Conservation (phyloP, 179 eudicot genomes). For the Silene coronaria region DNA sequence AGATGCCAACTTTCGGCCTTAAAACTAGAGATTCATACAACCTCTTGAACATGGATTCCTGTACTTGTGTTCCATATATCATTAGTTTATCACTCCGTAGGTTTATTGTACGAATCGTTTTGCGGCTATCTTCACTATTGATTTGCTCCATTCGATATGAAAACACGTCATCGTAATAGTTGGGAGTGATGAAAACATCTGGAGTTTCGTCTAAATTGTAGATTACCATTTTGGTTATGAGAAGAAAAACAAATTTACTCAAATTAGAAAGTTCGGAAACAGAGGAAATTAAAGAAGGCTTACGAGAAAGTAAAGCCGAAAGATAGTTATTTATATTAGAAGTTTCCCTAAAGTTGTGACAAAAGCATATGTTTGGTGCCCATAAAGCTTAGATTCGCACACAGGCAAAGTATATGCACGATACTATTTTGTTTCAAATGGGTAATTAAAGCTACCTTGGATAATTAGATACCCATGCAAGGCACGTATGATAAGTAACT, state of each 20-base stretch:
- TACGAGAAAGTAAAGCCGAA: not conserved
- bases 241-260: not conserved
- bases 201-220: constrained; percentile 25
- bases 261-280: not conserved
- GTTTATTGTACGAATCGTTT: constrained; percentile 6
- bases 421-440: not conserved
- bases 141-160: constrained; percentile 20
- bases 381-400: not conserved
- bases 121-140: not conserved
- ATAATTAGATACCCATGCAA: not conserved
- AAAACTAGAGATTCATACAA: constrained; percentile 22
- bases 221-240: not conserved
- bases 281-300: not conserved
- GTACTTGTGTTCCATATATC: constrained; percentile 22
- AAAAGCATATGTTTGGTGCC: not conserved
- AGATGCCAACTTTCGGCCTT: not conserved
- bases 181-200: constrained; percentile 19
- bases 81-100: constrained; percentile 19
- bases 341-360: not conserved
- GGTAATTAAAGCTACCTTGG: not conserved
- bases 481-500: not conserved
- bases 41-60: not conserved
- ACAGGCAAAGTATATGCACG: not conserved
- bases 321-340: not conserved
- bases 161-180: constrained; percentile 6